Evolutionary conservation across 108 stramenopile species (phyloP), one percentile per base, ranked within the genome.

Genomic region (Nitzschia putrida): DNA sequence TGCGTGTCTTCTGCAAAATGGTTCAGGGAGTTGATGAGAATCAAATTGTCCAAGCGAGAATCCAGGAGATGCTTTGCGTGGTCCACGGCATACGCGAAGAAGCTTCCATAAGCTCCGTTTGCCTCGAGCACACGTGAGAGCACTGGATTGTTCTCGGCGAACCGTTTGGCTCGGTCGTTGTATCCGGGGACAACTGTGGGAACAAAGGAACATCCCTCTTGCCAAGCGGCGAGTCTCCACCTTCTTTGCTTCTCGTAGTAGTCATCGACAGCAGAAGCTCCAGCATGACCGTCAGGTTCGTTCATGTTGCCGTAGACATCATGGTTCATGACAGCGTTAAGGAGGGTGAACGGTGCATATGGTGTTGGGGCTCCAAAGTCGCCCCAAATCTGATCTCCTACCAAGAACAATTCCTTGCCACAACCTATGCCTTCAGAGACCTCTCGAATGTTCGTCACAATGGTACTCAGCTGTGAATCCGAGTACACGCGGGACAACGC

Each of bases 1-100:
- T 76, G 74, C 4, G 71, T 76, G 44, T 79, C 78, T 49, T 79
- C 78, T 37, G 73, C 72, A 66, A 66, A 79, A 21, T 79, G 65
- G 63, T 79, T 80, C 25, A 76, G 72, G 7, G 64, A 72, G 26
- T 72, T 73, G 16, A 80, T 53, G 20, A 80, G 22, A 13, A 80
- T 42, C 49, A 80, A 39, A 26, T 66, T 58, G 69, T 75, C 69
- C 2, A 58, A 20, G 5, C n/a, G 22, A 11, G 41, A 37, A 53
- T 75, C 69, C 4, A 34, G 29, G 24, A 71, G 58, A 29, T 47
- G 53, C 24, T 34, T 34, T n/a, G 72, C 72, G 8, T 26, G 16
- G 26, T 37, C n/a, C 43, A 78, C 37, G 18, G 44, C 12, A 14
- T 38, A 64, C 29, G 57, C 23, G 29, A 78, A 78, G 24, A 72